Evolutionary conservation across 306 rosid species (phyloP).

Genomic region (Rosa lucieae): DNA sequence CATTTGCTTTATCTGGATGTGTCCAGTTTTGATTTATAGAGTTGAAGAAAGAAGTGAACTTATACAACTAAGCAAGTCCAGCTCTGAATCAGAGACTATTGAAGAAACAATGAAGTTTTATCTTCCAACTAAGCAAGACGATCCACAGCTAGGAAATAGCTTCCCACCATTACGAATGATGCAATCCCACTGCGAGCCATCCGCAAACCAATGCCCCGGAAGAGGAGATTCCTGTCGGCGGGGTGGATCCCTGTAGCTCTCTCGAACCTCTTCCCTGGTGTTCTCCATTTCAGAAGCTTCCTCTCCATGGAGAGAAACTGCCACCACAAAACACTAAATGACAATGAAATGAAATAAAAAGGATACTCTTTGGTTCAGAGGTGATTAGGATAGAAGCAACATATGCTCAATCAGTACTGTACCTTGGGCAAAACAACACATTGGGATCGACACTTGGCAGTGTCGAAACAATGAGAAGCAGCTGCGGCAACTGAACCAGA

Average conservation of each 20-base stretch:
- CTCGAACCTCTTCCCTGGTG: slow-evolving; percentile 69
- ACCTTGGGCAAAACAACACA: slow-evolving; percentile 87
- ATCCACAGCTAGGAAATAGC: slow-evolving; percentile 66
- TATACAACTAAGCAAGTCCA: not conserved
- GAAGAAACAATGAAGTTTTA: slow-evolving; percentile 2
- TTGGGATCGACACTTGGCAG: slow-evolving; percentile 74
- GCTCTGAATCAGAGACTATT: not conserved
- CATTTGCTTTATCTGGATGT: not conserved
- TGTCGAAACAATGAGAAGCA: slow-evolving; percentile 94
- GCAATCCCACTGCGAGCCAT: slow-evolving; percentile 77
- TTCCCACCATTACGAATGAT: slow-evolving; percentile 64
- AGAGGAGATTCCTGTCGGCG: slow-evolving; percentile 64
- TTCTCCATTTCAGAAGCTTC: slow-evolving; percentile 68
- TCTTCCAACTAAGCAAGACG: slow-evolving; percentile 33
- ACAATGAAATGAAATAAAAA: not conserved
- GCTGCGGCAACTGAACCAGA: slow-evolving; percentile 90
- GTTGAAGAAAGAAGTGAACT: not conserved
- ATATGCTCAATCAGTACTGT: not conserved
- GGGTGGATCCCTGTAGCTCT: slow-evolving; percentile 78
- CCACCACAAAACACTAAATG: slow-evolving; percentile 22
- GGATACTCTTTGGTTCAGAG: not conserved
- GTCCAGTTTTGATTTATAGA: not conserved
- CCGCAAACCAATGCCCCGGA: slow-evolving; percentile 63
- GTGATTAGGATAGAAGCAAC: not conserved
- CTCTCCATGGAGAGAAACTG: slow-evolving; percentile 79